These are phyloP conservation scores for Sclerotiophoma versabilis DNA, from an alignment of 2,329 filamentous ascomycete genomes.

Conservation along the genomic window DNA sequence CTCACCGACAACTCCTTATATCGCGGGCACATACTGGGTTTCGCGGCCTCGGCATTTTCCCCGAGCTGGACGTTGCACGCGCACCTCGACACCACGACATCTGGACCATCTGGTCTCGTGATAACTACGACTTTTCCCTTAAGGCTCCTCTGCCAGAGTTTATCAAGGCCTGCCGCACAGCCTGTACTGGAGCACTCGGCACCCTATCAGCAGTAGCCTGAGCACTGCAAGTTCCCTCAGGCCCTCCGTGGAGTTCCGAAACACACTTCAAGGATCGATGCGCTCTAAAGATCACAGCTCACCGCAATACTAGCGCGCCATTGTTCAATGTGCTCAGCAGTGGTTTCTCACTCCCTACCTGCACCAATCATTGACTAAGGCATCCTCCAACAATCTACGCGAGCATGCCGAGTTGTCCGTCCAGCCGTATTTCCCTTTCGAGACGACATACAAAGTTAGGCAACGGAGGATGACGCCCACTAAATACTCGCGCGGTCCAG, in stretches of 20 bases:
- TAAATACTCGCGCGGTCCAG: not conserved
- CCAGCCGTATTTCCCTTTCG: slow-evolving; percentile 23
- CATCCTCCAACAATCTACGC: slow-evolving; percentile 14
- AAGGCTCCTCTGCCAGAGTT: no score
- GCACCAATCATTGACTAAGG: slow-evolving; percentile 2
- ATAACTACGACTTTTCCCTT: slow-evolving; percentile 12
- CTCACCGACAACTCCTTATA: not conserved
- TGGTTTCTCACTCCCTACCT: not conserved
- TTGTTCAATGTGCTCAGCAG: slow-evolving; percentile 2
- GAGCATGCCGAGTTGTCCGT: slow-evolving; percentile 40
- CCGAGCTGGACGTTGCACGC: slow-evolving; percentile 13
- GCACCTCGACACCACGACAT: slow-evolving; percentile 8
- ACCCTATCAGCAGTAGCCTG: no score
- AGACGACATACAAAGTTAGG: slow-evolving; percentile 40
- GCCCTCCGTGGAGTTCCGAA: no score
- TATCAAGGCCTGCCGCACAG: no score
- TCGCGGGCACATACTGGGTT: not conserved
- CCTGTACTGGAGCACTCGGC: no score
- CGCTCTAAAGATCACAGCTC: not conserved
- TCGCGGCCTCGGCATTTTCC: slow-evolving; percentile 10
- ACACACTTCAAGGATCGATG: not conserved
- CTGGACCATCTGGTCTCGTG: slow-evolving; percentile 28
- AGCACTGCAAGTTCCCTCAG: no score
- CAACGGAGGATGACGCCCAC: slow-evolving; percentile 36
- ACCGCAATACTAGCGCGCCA: not conserved